Conservation (phyloP, 331 rosid genomes). For the Rhamnella rubrinervis region DNA sequence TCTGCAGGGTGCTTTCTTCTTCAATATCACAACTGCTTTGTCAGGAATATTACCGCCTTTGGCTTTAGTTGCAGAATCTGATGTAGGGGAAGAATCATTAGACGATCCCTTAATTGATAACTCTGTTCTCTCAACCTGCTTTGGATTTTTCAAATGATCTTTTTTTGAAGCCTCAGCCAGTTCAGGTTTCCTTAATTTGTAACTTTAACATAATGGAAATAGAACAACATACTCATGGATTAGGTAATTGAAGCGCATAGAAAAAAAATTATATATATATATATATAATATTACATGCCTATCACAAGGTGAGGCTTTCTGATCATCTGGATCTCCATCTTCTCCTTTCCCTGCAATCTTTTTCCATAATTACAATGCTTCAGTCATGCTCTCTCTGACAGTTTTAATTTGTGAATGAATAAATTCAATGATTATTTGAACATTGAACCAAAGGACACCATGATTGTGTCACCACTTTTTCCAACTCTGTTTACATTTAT, state of each 20-base stretch:
- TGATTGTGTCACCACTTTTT: not conserved
- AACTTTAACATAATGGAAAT: constrained; percentile 18
- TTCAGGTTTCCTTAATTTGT: constrained; percentile 51
- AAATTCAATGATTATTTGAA: not conserved
- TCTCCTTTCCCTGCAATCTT: constrained; percentile 63
- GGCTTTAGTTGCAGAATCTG: constrained; percentile 48
- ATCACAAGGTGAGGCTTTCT: constrained; percentile 52
- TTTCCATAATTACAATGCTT: constrained; percentile 89
- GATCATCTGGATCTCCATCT: constrained; percentile 57
- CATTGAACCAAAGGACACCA: not conserved
- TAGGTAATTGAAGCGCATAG: constrained; percentile 1
- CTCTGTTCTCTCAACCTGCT: constrained; percentile 47
- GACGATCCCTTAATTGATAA: constrained; percentile 50
- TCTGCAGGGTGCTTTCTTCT: constrained; percentile 78
- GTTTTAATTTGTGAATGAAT: constrained; percentile 76
- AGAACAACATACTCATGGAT: constrained; percentile 25
- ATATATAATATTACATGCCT: constrained; percentile 17
- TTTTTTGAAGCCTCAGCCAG: constrained; percentile 42
- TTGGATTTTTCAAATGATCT: constrained; percentile 40
- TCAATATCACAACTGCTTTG: constrained; percentile 79
- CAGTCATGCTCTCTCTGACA: constrained; percentile 88
- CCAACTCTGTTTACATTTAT: not conserved
- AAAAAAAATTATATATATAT: constrained; percentile 14
- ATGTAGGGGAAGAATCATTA: constrained; percentile 46
- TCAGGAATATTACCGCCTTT: constrained; percentile 60